These are phyloP conservation scores for Colletotrichum sp. DNA, from an alignment of 2,329 filamentous ascomycete genomes.

Conservation along the genomic window DNA sequence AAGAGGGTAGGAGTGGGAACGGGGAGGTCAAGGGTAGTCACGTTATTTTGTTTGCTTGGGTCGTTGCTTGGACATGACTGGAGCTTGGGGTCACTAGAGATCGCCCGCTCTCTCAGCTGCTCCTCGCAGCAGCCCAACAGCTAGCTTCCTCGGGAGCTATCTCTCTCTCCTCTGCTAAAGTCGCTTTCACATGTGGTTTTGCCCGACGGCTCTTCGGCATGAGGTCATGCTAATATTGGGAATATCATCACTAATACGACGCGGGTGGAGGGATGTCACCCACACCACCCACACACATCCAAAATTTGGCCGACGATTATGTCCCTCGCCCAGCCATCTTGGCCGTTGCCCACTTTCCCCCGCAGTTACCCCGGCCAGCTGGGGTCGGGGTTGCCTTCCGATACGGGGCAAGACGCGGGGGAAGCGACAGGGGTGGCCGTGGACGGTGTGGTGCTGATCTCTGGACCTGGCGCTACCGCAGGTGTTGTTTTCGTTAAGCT, in stretches of 20 bases:
- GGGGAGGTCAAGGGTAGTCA: neutral
- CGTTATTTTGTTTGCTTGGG: neutral
- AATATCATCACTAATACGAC: slow-evolving; percentile 13
- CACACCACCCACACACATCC: neutral
- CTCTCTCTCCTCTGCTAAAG: neutral
- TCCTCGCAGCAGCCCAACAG: neutral
- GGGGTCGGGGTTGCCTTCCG: slow-evolving; percentile 11
- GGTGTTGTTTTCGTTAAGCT: slow-evolving; percentile 2
- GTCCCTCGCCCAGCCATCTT: neutral
- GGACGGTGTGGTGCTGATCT: neutral
- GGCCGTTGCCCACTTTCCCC: neutral
- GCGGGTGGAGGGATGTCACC: slow-evolving; percentile 4
- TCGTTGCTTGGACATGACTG: neutral
- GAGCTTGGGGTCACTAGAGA: neutral
- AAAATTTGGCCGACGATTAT: neutral
- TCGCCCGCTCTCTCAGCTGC: neutral
- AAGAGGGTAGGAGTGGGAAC: slow-evolving; percentile 6
- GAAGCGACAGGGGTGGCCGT: slow-evolving; percentile 2
- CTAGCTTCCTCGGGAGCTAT: neutral
- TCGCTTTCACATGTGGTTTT: slow-evolving; percentile 5
- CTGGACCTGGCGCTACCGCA: slow-evolving; percentile 10
- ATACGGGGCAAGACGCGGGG: slow-evolving; percentile 18
- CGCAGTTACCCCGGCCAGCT: neutral
- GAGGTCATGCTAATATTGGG: slow-evolving; percentile 3
- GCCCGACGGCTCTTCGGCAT: slow-evolving; percentile 5